phyloP scores from a whole-genome alignment of 306 rosid species.

The Lithocarpus polystachyus region DNA sequence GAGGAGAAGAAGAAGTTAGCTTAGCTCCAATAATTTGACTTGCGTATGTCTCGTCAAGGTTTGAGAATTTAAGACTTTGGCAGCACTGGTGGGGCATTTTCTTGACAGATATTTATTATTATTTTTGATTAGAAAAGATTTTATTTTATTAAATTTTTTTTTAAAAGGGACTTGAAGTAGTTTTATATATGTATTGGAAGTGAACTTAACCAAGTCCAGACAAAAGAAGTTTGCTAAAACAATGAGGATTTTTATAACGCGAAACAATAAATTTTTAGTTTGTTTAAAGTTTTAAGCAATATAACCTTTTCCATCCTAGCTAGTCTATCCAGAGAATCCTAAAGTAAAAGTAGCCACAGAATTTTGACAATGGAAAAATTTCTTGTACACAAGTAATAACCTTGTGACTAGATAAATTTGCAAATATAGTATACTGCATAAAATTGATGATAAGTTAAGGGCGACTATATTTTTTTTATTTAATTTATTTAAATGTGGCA shows the following conservation, averaged over 20 bases:
- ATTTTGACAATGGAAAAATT: constrained; percentile 27
- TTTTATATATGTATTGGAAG: no score
- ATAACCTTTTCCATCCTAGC: constrained; percentile 11
- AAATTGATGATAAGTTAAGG: constrained; percentile 35
- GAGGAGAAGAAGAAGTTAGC: background rate
- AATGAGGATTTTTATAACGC: background rate
- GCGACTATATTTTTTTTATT: constrained; percentile 10
- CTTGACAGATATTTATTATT: constrained; percentile 6
- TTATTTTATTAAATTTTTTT: background rate
- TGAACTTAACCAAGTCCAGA: no score
- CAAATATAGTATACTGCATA: constrained; percentile 44
- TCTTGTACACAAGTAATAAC: constrained; percentile 36
- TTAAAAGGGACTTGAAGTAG: background rate
- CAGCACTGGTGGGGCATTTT: background rate
- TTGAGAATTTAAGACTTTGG: background rate
- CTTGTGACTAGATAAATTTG: constrained; percentile 35
- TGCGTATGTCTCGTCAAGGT: constrained; percentile 28
- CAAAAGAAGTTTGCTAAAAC: background rate
- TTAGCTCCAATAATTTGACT: constrained; percentile 32
- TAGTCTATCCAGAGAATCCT: background rate
- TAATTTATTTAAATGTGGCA: background rate
- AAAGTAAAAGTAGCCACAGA: constrained; percentile 26
- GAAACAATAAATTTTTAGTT: constrained; percentile 18
- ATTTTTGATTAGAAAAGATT: background rate
- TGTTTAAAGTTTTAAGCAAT: constrained; percentile 33